phyloP scores from a whole-genome alignment of 331 rosid species.

The Acacia pycnantha region DNA sequence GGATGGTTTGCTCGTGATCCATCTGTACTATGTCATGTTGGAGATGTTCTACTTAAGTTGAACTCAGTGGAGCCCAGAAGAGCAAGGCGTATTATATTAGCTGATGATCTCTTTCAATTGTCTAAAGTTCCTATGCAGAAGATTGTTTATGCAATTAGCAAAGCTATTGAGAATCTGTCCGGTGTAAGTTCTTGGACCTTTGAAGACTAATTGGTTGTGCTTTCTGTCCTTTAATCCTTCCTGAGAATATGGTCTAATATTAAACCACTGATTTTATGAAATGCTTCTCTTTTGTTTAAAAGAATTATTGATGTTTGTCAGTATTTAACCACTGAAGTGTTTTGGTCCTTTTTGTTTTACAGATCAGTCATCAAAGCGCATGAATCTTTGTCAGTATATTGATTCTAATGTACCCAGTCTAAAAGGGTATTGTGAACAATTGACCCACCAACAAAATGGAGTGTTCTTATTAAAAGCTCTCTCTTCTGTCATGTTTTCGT shows the following conservation, averaged over 20 bases:
- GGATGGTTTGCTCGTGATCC: constrained; percentile 87
- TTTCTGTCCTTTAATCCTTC: background rate
- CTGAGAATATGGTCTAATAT: background rate
- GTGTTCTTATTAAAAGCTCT: constrained; percentile 61
- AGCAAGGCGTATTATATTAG: constrained; percentile 62
- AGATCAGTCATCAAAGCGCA: constrained; percentile 69
- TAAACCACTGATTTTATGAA: background rate
- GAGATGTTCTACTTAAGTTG: constrained; percentile 65
- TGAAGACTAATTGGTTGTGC: background rate
- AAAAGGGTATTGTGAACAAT: constrained; percentile 43
- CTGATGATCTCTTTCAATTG: constrained; percentile 84
- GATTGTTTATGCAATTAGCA: constrained; percentile 46
- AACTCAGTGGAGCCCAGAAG: constrained; percentile 60
- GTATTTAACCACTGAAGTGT: constrained; percentile 10
- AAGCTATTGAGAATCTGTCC: constrained; percentile 63
- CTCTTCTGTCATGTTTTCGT: constrained; percentile 68
- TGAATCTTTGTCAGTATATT: constrained; percentile 65
- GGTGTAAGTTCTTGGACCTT: constrained; percentile 63
- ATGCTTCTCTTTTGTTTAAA: constrained; percentile 2
- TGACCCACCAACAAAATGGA: constrained; percentile 53
- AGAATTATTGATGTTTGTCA: constrained; percentile 1
- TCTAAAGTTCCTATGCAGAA: constrained; percentile 67
- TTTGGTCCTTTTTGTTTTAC: constrained; percentile 50
- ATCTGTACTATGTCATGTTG: constrained; percentile 70
- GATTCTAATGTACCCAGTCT: constrained; percentile 71